These are phyloP conservation scores for Syncephalastrum racemosum DNA, from an alignment of 371 early-diverging fungal species.

Conservation along the genomic window DNA sequence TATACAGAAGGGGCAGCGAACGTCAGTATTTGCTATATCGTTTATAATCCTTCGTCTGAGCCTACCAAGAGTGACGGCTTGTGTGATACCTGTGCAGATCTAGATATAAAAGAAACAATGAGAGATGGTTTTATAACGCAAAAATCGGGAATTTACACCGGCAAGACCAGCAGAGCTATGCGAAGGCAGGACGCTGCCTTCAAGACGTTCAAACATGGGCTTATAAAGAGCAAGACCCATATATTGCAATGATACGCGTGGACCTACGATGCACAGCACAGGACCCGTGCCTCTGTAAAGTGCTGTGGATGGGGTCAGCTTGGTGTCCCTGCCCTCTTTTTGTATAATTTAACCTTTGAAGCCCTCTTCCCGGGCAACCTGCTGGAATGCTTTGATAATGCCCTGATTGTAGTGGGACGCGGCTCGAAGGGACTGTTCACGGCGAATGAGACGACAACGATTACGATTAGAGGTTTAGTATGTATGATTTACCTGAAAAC, in stretches of 20 bases:
- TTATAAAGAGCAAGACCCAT: constrained; percentile 53
- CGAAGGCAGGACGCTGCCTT: constrained; percentile 35
- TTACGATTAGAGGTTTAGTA: too few relatives aligned
- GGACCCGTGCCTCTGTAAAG: constrained; percentile 52
- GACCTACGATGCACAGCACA: constrained; percentile 51
- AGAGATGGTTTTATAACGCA: not conserved
- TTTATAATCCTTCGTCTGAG: not conserved
- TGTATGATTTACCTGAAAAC: constrained; percentile 33
- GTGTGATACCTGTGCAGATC: constrained; percentile 55
- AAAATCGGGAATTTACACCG: constrained; percentile 33
- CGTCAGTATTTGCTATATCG: not conserved
- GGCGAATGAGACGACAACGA: not conserved
- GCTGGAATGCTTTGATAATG: constrained; percentile 30
- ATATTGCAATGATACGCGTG: constrained; percentile 51
- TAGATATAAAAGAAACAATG: constrained; percentile 5
- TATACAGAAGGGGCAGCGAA: constrained; percentile 6
- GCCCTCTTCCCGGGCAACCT: constrained; percentile 10
- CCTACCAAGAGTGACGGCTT: constrained; percentile 49
- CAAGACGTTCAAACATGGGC: constrained; percentile 51
- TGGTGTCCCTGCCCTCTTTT: not conserved
- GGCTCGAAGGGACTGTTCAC: constrained; percentile 21
- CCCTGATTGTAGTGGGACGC: constrained; percentile 40
- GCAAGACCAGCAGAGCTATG: constrained; percentile 55
- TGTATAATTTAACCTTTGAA: not conserved
- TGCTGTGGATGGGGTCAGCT: constrained; percentile 16